Evolutionary conservation across 2,329 filamentous ascomycete species (phyloP).

Genomic region (Claviceps citrina): DNA sequence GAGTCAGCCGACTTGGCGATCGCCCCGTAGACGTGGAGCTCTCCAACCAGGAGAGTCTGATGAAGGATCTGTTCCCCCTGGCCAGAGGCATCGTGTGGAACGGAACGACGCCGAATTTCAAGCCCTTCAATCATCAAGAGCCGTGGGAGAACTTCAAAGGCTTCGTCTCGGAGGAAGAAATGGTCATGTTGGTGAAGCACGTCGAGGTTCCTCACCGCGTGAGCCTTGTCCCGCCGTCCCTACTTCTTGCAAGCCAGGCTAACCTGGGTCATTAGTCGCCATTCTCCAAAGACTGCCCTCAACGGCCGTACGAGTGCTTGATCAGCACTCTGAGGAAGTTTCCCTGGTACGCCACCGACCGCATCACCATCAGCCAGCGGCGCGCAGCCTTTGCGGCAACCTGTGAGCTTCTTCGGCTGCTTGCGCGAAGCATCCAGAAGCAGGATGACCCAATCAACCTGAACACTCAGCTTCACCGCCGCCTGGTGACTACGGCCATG

Average conservation of each 20-base stretch:
- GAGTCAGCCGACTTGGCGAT: constrained; percentile 36
- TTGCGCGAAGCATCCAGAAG: constrained; percentile 27
- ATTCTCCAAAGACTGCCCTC: constrained; percentile 44
- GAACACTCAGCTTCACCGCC: constrained; percentile 36
- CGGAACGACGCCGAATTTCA: constrained; percentile 27
- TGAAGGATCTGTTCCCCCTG: constrained; percentile 47
- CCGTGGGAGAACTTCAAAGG: constrained; percentile 41
- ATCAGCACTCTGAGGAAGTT: constrained; percentile 48
- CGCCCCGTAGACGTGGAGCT: constrained; percentile 42
- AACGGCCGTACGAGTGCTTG: constrained; percentile 49
- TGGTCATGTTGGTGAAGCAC: constrained; percentile 48
- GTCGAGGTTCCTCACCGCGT: constrained; percentile 47
- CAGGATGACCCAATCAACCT: constrained; percentile 28
- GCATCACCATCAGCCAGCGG: constrained; percentile 43
- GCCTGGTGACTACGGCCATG: constrained; percentile 37
- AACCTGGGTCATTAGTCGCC: constrained; percentile 30
- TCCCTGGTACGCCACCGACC: constrained; percentile 43
- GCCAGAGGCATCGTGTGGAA: constrained; percentile 42
- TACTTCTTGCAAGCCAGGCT: neutral
- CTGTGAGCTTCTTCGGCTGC: constrained; percentile 30
- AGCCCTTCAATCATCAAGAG: constrained; percentile 19
- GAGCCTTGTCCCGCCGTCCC: constrained; percentile 18
- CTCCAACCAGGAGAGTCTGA: constrained; percentile 39
- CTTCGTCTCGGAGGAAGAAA: constrained; percentile 46
- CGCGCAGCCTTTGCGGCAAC: constrained; percentile 36